Conservation (phyloP, 2,329 filamentous ascomycete species). For the Fusarium sulawesiense region DNA sequence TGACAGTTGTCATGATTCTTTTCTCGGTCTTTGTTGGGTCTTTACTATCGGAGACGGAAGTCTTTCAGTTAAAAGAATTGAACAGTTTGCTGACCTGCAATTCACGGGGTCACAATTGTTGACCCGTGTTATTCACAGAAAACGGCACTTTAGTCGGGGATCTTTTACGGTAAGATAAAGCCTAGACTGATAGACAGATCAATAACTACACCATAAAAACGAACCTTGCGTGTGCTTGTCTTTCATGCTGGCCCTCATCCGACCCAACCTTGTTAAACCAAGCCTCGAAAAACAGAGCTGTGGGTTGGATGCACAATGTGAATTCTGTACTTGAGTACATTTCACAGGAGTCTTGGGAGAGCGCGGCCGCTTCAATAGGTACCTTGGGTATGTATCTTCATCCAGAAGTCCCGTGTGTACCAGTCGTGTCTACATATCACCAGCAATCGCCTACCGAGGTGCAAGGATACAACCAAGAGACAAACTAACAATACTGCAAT, state of each 20-base stretch:
- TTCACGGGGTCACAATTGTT: not conserved
- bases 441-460: not conserved
- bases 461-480: constrained; percentile 14
- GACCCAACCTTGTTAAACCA: not conserved
- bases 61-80: not conserved
- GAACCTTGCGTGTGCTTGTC: not conserved
- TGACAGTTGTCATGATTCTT: not conserved
- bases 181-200: not conserved
- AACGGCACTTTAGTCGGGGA: not conserved
- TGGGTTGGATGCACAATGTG: not conserved
- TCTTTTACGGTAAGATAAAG: not conserved
- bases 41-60: not conserved
- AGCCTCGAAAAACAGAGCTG: not conserved
- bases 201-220: not conserved
- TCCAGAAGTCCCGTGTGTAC: not conserved
- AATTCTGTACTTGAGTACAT: not conserved
- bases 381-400: not conserved
- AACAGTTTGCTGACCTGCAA: not conserved
- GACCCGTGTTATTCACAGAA: not conserved
- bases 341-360: not conserved
- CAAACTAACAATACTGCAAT: not conserved
- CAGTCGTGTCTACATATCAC: not conserved
- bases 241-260: not conserved
- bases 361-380: constrained; percentile 19
- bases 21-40: not conserved